These are phyloP conservation scores for Parachaetomium inaequale DNA, from an alignment of 495 filamentous ascomycete species.

Conservation along the genomic window DNA sequence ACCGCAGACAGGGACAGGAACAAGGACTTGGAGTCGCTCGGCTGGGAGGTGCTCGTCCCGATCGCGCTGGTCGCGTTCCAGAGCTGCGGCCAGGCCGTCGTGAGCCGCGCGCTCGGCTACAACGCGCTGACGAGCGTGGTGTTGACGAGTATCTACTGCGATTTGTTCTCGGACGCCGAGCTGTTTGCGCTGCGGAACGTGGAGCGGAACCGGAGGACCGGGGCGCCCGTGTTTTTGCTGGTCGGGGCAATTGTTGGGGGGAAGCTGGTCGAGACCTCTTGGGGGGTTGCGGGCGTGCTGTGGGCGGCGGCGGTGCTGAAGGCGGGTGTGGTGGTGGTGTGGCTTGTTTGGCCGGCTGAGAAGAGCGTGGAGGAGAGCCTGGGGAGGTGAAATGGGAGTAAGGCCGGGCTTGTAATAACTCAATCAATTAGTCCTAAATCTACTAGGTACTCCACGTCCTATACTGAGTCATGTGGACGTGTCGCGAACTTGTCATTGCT, in stretches of 20 bases:
- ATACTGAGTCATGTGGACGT: too few relatives aligned
- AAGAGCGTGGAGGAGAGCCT: neutral
- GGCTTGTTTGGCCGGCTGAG: conserved; percentile 54
- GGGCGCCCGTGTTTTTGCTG: conserved; percentile 56
- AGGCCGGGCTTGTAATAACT: too few relatives aligned
- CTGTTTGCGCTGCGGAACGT: conserved; percentile 50
- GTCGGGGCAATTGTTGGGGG: conserved; percentile 60
- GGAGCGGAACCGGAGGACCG: conserved; percentile 57
- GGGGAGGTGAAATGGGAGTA: too few relatives aligned
- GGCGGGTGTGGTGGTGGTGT: conserved; percentile 47
- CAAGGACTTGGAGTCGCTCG: conserved; percentile 40
- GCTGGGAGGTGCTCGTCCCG: conserved; percentile 58
- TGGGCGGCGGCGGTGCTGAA: conserved; percentile 61
- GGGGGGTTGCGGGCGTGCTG: conserved; percentile 59
- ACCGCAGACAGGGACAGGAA: conserved; percentile 19
- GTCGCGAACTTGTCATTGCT: too few relatives aligned
- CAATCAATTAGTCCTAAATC: too few relatives aligned
- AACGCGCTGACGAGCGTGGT: conserved; percentile 65
- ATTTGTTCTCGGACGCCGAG: conserved; percentile 61
- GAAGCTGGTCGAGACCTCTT: conserved; percentile 49
- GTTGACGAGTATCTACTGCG: conserved; percentile 67
- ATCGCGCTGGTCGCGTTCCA: conserved; percentile 66
- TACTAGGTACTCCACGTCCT: too few relatives aligned
- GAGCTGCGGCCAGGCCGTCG: conserved; percentile 65
- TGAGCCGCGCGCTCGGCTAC: conserved; percentile 60